Percentiles rank a stretch among this genome's conserved stretches.
phyloP scores from a whole-genome alignment of 1,139 yeast genomes.

The Saccharomyces hybrid region DNA sequence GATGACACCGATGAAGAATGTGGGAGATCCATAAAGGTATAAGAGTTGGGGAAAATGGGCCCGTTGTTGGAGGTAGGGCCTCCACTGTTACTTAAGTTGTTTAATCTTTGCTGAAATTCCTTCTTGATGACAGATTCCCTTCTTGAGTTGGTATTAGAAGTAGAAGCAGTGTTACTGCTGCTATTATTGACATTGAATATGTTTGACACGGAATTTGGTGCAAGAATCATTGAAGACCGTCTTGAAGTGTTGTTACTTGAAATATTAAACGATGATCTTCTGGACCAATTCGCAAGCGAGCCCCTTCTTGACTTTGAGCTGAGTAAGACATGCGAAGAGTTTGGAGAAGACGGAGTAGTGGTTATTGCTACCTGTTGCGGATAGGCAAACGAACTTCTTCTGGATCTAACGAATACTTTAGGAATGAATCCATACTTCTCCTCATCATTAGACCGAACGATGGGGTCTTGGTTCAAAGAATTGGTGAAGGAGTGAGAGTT shows the following conservation, averaged over 20 bases:
- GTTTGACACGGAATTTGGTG: constrained; percentile 2
- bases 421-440: constrained; percentile 32
- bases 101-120: not conserved
- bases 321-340: not conserved
- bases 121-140: not conserved
- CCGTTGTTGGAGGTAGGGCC: not conserved
- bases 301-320: constrained; percentile 1
- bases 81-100: not conserved
- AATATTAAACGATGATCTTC: constrained; percentile 5
- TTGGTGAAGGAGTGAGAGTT: constrained; percentile 23
- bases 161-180: not conserved
- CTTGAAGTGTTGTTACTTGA: constrained; percentile 9
- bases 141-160: constrained; percentile 3
- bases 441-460: constrained; percentile 14
- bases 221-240: constrained; percentile 7
- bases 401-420: constrained; percentile 29
- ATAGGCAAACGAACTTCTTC: constrained; percentile 28
- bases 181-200: not conserved
- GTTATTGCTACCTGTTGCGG: constrained; percentile 4
- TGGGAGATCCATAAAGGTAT: constrained; percentile 3
- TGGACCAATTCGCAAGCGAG: constrained; percentile 10
- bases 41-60: constrained; percentile 1
- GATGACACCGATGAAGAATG: not conserved
- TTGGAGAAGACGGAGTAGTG: constrained; percentile 2
- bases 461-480: constrained; percentile 8